Evolutionary conservation across 1,139 yeast genomes (phyloP).

Genomic region (Meyerozyma elateridarum): DNA sequence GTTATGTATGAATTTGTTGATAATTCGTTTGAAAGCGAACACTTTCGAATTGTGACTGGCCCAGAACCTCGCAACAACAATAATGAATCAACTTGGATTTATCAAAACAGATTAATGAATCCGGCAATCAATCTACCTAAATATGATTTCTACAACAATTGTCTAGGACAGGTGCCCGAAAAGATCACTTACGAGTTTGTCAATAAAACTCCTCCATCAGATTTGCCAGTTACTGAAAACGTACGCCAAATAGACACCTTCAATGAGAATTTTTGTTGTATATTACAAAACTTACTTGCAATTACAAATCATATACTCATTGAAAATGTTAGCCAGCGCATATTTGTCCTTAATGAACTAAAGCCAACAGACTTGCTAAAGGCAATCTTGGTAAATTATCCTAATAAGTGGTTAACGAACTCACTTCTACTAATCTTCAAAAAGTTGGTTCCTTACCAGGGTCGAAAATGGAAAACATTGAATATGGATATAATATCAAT

Average conservation of each 20-base stretch:
- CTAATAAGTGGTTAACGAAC: conserved; percentile 58
- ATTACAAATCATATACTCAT: conserved; percentile 41
- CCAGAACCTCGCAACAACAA: conserved; percentile 9
- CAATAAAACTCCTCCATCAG: conserved; percentile 15
- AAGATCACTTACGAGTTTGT: conserved; percentile 4
- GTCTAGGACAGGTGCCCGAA: conserved; percentile 19
- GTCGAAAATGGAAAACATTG: conserved; percentile 88
- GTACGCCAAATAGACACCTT: conserved; percentile 27
- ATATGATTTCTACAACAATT: conserved; percentile 41
- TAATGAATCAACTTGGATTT: conserved; percentile 18
- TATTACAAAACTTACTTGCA: conserved; percentile 41
- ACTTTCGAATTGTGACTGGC: conserved; percentile 31
- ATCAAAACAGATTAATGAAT: conserved; percentile 41
- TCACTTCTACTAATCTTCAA: conserved; percentile 73
- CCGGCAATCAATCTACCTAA: conserved; percentile 39
- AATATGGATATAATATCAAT: conserved; percentile 93
- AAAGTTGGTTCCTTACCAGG: conserved; percentile 83
- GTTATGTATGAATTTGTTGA: conserved; percentile 36
- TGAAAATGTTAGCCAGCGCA: conserved; percentile 47
- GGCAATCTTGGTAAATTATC: conserved; percentile 43
- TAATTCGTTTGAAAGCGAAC: conserved; percentile 33
- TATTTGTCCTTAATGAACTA: conserved; percentile 49
- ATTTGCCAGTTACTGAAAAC: conserved; percentile 25
- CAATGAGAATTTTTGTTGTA: conserved; percentile 41
- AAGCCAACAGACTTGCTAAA: conserved; percentile 51